These are phyloP conservation scores for Teratosphaeria destructans DNA, from an alignment of 2,329 filamentous ascomycete genomes.

Conservation along the genomic window DNA sequence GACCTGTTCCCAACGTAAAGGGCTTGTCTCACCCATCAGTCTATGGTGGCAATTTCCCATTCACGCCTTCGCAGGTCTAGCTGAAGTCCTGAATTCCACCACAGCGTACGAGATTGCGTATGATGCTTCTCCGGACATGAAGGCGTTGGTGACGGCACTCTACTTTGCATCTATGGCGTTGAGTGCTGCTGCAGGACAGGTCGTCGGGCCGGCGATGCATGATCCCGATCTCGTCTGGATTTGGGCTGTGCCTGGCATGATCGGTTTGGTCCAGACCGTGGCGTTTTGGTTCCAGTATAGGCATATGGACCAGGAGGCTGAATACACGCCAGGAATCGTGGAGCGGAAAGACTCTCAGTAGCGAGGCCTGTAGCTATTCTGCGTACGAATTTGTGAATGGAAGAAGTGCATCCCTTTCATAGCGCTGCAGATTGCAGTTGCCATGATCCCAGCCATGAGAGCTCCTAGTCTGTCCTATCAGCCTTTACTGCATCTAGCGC, in stretches of 20 bases:
- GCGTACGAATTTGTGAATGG: too few species aligned
- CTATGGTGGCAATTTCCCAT: slow-evolving; percentile 27
- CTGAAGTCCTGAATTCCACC: slow-evolving; percentile 17
- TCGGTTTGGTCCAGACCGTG: slow-evolving; percentile 36
- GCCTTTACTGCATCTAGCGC: slow-evolving; percentile 31
- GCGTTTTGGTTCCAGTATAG: slow-evolving; percentile 39
- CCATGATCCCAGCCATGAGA: too few species aligned
- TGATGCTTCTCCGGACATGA: slow-evolving; percentile 33
- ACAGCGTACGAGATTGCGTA: slow-evolving; percentile 38
- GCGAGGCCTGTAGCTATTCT: neutral
- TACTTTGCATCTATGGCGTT: slow-evolving; percentile 33
- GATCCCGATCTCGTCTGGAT: slow-evolving; percentile 42
- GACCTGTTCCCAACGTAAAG: slow-evolving; percentile 24
- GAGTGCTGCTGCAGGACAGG: slow-evolving; percentile 26
- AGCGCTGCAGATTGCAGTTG: too few species aligned
- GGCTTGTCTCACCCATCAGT: slow-evolving; percentile 27
- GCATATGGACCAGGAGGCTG: neutral
- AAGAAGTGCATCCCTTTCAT: too few species aligned
- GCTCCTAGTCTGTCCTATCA: neutral
- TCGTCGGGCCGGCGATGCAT: slow-evolving; percentile 19
- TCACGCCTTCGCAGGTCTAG: neutral
- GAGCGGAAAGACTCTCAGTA: neutral
- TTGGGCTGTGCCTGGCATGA: slow-evolving; percentile 41
- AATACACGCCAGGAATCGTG: neutral
- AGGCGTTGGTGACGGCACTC: slow-evolving; percentile 32